phyloP scores from a whole-genome alignment of 768 basidiomycete genomes.

The Pleurotus cornucopiae region DNA sequence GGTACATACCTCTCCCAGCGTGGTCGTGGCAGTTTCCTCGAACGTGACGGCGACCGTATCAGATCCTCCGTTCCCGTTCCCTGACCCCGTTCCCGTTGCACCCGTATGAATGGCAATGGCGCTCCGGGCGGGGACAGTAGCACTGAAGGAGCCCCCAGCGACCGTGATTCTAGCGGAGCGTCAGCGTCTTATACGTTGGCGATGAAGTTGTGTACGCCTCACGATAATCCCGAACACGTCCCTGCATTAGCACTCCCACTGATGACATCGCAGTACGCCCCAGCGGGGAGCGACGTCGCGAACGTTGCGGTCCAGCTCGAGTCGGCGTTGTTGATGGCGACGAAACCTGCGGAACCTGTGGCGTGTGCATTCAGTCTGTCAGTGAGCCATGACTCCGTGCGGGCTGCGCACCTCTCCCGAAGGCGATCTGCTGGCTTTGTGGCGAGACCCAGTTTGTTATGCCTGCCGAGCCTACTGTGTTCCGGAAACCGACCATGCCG shows the following conservation, averaged over 20 bases:
- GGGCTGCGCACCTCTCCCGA: constrained; percentile 47
- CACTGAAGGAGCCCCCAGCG: constrained; percentile 43
- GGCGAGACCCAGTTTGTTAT: constrained; percentile 59
- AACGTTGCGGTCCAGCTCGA: constrained; percentile 53
- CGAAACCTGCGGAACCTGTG: constrained; percentile 51
- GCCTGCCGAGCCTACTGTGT: constrained; percentile 47
- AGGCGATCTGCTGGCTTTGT: constrained; percentile 57
- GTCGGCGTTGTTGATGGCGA: constrained; percentile 66
- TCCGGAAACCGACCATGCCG: constrained; percentile 65
- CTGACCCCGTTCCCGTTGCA: constrained; percentile 26
- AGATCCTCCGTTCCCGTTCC: constrained; percentile 8
- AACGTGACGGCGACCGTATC: constrained; percentile 40
- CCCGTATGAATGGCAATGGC: constrained; percentile 57
- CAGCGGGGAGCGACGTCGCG: constrained; percentile 51
- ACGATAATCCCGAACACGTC: constrained; percentile 50
- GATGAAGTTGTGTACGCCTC: constrained; percentile 12
- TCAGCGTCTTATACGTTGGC: not conserved
- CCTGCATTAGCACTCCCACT: constrained; percentile 37
- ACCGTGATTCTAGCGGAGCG: constrained; percentile 42
- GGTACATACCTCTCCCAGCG: constrained; percentile 46
- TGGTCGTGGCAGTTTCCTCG: constrained; percentile 51
- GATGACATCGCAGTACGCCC: constrained; percentile 63
- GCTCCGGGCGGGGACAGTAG: constrained; percentile 44
- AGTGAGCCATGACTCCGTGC: too few species aligned
- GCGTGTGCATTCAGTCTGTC: too few species aligned